Conservation (phyloP, 345 rosid species). For the Arabidopsis suecica region DNA sequence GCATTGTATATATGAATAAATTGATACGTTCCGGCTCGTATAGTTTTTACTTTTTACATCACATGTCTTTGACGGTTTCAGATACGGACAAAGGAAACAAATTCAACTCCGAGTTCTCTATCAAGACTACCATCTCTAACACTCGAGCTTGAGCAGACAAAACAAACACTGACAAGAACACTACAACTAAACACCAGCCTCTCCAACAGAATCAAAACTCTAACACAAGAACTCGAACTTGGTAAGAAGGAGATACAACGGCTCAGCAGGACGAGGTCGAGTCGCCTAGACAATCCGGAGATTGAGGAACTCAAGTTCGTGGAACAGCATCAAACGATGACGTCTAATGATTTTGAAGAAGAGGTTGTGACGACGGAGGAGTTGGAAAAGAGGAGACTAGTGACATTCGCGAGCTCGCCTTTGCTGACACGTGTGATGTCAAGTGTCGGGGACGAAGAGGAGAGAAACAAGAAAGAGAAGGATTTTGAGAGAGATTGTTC, state of each 20-base stretch:
- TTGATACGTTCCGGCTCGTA: background rate
- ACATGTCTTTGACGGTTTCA: background rate
- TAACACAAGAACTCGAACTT: constrained; percentile 57
- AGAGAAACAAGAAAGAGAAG: constrained; percentile 34
- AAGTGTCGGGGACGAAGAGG: constrained; percentile 26
- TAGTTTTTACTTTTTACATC: background rate
- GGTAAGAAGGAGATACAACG: constrained; percentile 54
- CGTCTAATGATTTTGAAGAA: constrained; percentile 43
- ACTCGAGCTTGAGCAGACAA: constrained; percentile 66
- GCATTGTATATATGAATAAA: background rate
- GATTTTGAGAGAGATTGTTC: constrained; percentile 43
- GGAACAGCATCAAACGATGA: constrained; percentile 47
- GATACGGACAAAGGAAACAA: constrained; percentile 35
- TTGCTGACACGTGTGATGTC: constrained; percentile 53
- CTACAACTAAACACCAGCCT: constrained; percentile 53
- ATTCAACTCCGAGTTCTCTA: constrained; percentile 33
- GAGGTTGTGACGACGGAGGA: constrained; percentile 39
- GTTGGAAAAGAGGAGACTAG: constrained; percentile 62
- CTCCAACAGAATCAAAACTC: constrained; percentile 45
- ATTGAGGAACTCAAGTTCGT: constrained; percentile 48
- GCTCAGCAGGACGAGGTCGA: constrained; percentile 33
- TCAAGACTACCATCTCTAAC: constrained; percentile 46
- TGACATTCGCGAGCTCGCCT: constrained; percentile 70
- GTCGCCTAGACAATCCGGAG: constrained; percentile 36
- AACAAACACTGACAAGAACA: constrained; percentile 52